Evolutionary conservation across 2,329 filamentous ascomycete genomes (phyloP), one percentile per base, ranked within the genome.

Genomic region (Talaromyces islandicus): DNA sequence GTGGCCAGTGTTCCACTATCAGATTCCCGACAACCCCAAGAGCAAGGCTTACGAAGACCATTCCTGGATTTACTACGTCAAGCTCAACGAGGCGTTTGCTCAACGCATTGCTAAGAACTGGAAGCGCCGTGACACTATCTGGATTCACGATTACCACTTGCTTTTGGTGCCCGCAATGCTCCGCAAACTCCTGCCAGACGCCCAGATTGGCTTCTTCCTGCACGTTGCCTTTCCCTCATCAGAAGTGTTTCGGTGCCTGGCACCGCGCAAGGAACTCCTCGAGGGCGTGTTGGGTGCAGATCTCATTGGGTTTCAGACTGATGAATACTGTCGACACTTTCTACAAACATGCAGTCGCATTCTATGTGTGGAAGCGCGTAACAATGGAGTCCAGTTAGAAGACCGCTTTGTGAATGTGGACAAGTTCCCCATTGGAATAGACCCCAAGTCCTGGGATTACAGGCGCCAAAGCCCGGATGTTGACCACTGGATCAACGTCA

Each of bases 1-100:
- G 7, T 97, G 93, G 93, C 93, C 93, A 1, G 92, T 97, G 62
- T 96, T 97, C 75, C 92, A 97, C 76, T 97, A 97, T 74, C 92
- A 97, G 75, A 96, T 97, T 62, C 94, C 93, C 0, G 94, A 97
- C 72, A 95, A 96, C 71, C 93, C 93, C 27, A 96, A 96, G 81
- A 97, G 92, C 85, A 97, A 97, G 75, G 93, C 93, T 0, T 97
- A 96, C 73, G 89, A 96, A 73, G 93, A 97, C 67, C 92, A 97
- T 75, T 97, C 92, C 0, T 97, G 92, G 91, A 85, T 92, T 66
- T 96, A 91, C 78, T 97, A 97, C 69, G 89, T 92, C 71, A 91
- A 90, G 58, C 84, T 97, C 70, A 97, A 97, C 77, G 89, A 94
- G 73, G 91, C 89, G 3, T 97, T 97, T 75, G 93, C 93, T 32